These are phyloP conservation scores for Lentinula lateritia DNA, from an alignment of 768 basidiomycete genomes.

Conservation along the genomic window DNA sequence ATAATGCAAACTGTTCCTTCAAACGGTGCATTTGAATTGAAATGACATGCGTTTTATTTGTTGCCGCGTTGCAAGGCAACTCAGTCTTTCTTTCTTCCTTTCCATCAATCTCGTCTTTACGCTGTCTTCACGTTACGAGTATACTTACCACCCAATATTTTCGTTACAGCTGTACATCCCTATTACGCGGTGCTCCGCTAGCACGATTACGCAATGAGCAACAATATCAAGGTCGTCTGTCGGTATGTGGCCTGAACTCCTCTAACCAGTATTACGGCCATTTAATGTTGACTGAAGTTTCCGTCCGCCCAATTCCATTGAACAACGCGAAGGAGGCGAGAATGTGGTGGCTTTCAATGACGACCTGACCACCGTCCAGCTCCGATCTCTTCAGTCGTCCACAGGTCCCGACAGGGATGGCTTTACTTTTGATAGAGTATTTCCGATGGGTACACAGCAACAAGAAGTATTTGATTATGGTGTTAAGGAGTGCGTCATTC, in stretches of 20 bases:
- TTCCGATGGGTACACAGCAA: slow-evolving; percentile 88
- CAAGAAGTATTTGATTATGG: slow-evolving; percentile 97
- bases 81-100: slow-evolving; percentile 11
- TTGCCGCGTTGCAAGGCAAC: slow-evolving; percentile 10
- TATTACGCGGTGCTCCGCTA: neutral
- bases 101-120: neutral
- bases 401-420: slow-evolving; percentile 94
- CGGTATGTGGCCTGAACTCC: slow-evolving; percentile 55
- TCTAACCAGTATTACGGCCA: slow-evolving; percentile 7
- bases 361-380: slow-evolving; percentile 75
- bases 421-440: slow-evolving; percentile 96
- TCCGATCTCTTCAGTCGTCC: slow-evolving; percentile 63
- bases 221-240: slow-evolving; percentile 98
- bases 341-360: slow-evolving; percentile 88
- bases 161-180: neutral
- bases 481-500: slow-evolving; percentile 78
- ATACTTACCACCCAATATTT: neutral
- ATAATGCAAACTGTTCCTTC: neutral
- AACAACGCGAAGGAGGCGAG: slow-evolving; percentile 81
- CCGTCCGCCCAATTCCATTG: slow-evolving; percentile 91
- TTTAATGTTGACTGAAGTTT: slow-evolving; percentile 49
- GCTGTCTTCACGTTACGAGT: neutral
- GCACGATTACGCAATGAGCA: slow-evolving; percentile 41
- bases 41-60: neutral
- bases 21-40: neutral